A percentile compares a stretch with the other conserved stretches of the same genome.
Evolutionary conservation across 495 filamentous ascomycete genomes (phyloP).

Genomic region (Annulohypoxylon bovei): DNA sequence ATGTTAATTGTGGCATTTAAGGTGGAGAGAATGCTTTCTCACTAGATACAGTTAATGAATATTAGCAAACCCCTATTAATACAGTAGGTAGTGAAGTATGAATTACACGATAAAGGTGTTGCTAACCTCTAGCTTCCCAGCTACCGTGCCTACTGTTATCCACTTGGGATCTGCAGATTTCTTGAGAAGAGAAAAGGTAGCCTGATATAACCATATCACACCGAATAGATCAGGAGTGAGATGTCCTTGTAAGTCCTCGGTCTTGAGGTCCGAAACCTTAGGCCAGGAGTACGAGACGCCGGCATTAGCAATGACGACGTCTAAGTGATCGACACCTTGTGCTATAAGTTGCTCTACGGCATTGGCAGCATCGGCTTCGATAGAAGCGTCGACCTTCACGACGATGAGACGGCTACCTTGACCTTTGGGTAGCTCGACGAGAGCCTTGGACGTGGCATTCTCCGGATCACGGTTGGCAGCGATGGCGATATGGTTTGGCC

Average conservation of each 20-base stretch:
- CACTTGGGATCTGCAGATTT: slow-evolving; percentile 47
- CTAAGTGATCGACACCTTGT: slow-evolving; percentile 44
- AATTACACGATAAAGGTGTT: not conserved
- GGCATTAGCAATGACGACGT: slow-evolving; percentile 48
- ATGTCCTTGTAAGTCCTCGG: slow-evolving; percentile 45
- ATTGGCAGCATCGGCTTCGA: slow-evolving; percentile 31
- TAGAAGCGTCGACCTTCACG: slow-evolving; percentile 44
- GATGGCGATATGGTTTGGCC: slow-evolving; percentile 47
- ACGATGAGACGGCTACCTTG: slow-evolving; percentile 37
- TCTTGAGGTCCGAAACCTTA: slow-evolving; percentile 44
- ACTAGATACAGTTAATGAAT: not conserved
- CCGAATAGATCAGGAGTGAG: slow-evolving; percentile 46
- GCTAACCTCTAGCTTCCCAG: slow-evolving; percentile 42
- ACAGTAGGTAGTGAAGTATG: not conserved
- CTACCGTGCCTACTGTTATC: slow-evolving; percentile 47
- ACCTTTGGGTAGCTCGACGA: slow-evolving; percentile 37
- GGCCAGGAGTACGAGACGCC: slow-evolving; percentile 43
- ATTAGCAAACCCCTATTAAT: not conserved
- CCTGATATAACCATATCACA: slow-evolving; percentile 47
- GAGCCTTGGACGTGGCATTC: slow-evolving; percentile 35
- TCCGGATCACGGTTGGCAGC: slow-evolving; percentile 47
- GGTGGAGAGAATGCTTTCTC: not conserved
- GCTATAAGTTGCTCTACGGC: slow-evolving; percentile 28
- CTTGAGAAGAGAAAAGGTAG: slow-evolving; percentile 40
- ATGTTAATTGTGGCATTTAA: slow-evolving; percentile 14